Conservation (phyloP, 331 rosid species). For the Spiraea crenata region DNA sequence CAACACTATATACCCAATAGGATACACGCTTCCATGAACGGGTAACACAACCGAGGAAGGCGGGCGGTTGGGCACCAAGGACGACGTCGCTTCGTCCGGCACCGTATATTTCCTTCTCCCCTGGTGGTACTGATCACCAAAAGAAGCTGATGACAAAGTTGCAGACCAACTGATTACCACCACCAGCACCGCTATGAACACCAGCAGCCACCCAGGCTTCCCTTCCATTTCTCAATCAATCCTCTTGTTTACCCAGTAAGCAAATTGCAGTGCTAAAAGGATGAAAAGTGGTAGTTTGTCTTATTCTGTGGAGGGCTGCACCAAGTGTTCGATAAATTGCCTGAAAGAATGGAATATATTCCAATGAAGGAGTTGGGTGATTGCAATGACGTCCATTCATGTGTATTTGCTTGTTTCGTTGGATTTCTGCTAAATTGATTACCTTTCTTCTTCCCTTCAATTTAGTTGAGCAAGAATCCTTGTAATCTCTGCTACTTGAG, state of each 20-base stretch:
- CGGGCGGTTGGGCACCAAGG: conserved; percentile 36
- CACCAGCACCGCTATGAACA: conserved; percentile 19
- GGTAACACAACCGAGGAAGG: conserved; percentile 82
- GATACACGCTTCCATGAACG: conserved; percentile 85
- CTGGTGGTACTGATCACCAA: conserved; percentile 37
- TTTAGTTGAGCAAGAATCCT: background rate
- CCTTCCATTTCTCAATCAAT: conserved; percentile 23
- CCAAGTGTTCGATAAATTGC: conserved; percentile 35
- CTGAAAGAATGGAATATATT: conserved; percentile 22
- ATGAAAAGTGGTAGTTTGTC: background rate
- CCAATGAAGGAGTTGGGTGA: background rate
- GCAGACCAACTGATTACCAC: conserved; percentile 27
- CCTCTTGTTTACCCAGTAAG: background rate
- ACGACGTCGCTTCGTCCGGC: conserved; percentile 37
- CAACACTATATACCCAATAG: conserved; percentile 57
- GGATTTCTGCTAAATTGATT: conserved; percentile 1
- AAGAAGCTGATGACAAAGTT: conserved; percentile 53
- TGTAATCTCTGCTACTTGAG: background rate
- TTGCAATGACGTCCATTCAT: conserved; percentile 7
- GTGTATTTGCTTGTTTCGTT: conserved; percentile 41
- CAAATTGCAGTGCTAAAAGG: background rate
- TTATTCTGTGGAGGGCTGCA: background rate
- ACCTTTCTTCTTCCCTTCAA: background rate
- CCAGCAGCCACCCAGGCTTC: conserved; percentile 21
- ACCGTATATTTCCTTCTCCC: conserved; percentile 43